Evolutionary conservation across 805 yeast genomes (phyloP).

Genomic region (Yarrowia hollandica): DNA sequence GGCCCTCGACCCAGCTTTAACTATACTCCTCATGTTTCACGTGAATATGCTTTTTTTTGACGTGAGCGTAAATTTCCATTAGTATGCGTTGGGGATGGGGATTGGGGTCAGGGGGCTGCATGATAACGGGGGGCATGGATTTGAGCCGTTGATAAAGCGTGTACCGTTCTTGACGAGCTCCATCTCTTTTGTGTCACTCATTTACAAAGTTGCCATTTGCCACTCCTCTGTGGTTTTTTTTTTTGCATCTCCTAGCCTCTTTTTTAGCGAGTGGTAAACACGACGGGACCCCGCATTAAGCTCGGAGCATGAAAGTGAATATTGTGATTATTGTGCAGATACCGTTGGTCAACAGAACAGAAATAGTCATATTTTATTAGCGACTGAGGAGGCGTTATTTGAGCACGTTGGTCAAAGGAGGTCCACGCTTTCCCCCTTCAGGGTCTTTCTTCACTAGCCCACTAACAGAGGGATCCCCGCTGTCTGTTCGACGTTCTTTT

Average conservation of each 20-base stretch:
- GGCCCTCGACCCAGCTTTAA: constrained; percentile 15
- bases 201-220: not conserved
- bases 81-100: constrained; percentile 25
- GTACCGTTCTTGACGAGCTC: no score
- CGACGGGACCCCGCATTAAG: not conserved
- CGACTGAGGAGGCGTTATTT: no score
- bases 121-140: no score
- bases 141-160: no score
- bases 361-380: constrained; percentile 5
- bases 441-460: no score
- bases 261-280: constrained; percentile 4
- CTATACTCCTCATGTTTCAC: constrained; percentile 29
- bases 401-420: no score
- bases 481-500: no score
- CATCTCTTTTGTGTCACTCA: not conserved
- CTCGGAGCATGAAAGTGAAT: constrained; percentile 21
- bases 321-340: no score
- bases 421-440: no score
- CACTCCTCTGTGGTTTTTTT: no score
- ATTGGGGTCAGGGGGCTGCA: constrained; percentile 21
- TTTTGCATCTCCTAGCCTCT: not conserved
- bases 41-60: constrained; percentile 20
- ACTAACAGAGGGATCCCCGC: no score
- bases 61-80: constrained; percentile 21
- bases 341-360: no score